Conservation (phyloP, 2,329 filamentous ascomycete genomes). For the Neonectria ditissima region DNA sequence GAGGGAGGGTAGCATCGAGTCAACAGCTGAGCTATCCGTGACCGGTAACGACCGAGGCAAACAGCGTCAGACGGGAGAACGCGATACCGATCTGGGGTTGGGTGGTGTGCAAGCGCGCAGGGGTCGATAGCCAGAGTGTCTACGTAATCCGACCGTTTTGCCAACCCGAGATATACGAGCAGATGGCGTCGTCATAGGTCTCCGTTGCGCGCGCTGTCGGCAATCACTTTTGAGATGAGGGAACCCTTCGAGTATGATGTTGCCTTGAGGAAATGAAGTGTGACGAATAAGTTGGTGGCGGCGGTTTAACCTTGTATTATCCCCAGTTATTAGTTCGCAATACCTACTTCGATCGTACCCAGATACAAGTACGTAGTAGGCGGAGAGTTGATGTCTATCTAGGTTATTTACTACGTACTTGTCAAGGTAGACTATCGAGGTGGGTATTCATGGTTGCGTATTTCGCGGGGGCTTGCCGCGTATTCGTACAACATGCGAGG, state of each 20-base stretch:
- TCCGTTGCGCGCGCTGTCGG: not conserved
- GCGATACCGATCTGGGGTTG: constrained; percentile 28
- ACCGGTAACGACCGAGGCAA: constrained; percentile 12
- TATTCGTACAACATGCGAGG: not conserved
- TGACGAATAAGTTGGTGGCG: not conserved
- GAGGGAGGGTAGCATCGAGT: constrained; percentile 9
- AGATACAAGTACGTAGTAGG: too few species aligned
- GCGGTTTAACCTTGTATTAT: not conserved
- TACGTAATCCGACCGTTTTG: not conserved
- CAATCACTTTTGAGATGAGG: not conserved
- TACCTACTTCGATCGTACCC: too few species aligned
- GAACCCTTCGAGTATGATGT: not conserved
- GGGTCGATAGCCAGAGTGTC: not conserved
- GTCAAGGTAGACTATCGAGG: too few species aligned
- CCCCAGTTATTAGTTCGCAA: not conserved
- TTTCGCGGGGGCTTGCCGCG: not conserved
- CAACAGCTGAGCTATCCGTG: constrained; percentile 14
- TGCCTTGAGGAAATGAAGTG: not conserved
- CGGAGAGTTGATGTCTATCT: too few species aligned
- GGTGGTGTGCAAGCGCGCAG: constrained; percentile 5
- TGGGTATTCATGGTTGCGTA: not conserved
- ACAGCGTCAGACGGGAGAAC: constrained; percentile 43
- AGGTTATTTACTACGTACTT: too few species aligned
- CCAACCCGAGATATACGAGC: constrained; percentile 25
- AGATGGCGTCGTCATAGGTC: constrained; percentile 6